Evolutionary conservation across 208 protist species (phyloP).

Genomic region (Leishmania guyanensis): DNA sequence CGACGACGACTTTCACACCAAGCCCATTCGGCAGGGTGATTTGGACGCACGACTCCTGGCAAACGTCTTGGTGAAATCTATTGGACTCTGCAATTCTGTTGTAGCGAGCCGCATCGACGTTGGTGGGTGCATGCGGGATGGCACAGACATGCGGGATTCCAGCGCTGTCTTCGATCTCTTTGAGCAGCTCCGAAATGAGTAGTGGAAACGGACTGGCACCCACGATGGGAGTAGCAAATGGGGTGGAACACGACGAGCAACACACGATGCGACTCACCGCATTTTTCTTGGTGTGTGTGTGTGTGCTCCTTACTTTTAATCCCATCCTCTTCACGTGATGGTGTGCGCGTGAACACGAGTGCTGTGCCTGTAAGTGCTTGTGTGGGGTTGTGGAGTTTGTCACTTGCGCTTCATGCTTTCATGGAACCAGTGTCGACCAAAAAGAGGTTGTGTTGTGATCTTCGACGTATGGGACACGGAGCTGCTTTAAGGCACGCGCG

Average conservation of each 20-base stretch:
- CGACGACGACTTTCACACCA: conserved; percentile 34
- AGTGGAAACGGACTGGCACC: neutral
- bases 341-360: neutral
- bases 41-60: conserved; percentile 59
- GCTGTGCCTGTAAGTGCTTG: neutral
- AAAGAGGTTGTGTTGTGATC: neutral
- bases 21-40: conserved; percentile 33
- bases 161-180: conserved; percentile 57
- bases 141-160: conserved; percentile 51
- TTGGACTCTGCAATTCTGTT: conserved; percentile 58
- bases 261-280: neutral
- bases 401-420: neutral
- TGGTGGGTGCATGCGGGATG: conserved; percentile 40
- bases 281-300: too few species aligned
- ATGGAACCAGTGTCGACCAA: neutral
- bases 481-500: neutral
- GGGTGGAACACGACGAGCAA: neutral
- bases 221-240: neutral
- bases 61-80: conserved; percentile 49
- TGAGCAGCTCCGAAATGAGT: conserved; percentile 45
- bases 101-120: conserved; percentile 66
- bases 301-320: neutral
- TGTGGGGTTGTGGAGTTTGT: neutral
- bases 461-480: neutral
- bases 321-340: neutral